Evolutionary conservation across 768 basidiomycete genomes (phyloP).

Genomic region (Pholiota conissans): DNA sequence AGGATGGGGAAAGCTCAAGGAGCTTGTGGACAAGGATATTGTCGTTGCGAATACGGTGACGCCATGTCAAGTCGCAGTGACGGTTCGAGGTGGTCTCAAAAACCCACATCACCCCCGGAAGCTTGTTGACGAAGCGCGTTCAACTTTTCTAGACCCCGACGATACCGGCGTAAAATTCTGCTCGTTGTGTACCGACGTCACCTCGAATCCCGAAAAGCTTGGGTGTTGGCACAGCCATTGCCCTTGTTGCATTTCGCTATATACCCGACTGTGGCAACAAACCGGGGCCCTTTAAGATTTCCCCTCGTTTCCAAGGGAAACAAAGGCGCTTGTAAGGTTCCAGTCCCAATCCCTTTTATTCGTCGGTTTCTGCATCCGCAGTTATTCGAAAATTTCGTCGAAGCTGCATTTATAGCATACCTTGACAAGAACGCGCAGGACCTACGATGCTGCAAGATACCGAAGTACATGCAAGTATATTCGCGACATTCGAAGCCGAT

Average conservation of each 20-base stretch:
- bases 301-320: slow-evolving; percentile 67
- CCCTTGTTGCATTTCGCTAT: slow-evolving; percentile 45
- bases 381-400: slow-evolving; percentile 51
- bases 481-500: slow-evolving; percentile 25
- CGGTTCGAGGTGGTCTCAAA: slow-evolving; percentile 56
- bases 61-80: slow-evolving; percentile 37
- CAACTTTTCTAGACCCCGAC: too few relatives aligned
- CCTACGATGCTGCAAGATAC: slow-evolving; percentile 68
- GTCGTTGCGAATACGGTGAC: slow-evolving; percentile 45
- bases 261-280: slow-evolving; percentile 41
- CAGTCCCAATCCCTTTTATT: slow-evolving; percentile 54
- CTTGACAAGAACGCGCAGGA: slow-evolving; percentile 54
- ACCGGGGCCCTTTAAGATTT: slow-evolving; percentile 46
- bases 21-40: slow-evolving; percentile 56
- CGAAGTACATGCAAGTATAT: slow-evolving; percentile 73
- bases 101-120: slow-evolving; percentile 46
- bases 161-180: slow-evolving; percentile 30
- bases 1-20: too few relatives aligned
- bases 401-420: slow-evolving; percentile 54
- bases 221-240: slow-evolving; percentile 54
- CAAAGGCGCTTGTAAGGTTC: slow-evolving; percentile 50
- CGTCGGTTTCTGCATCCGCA: slow-evolving; percentile 47
- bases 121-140: slow-evolving; percentile 42
- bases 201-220: slow-evolving; percentile 39
- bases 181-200: slow-evolving; percentile 53